Base-by-base conservation (phyloP, 2,329 filamentous ascomycete species). In the Rutstroemia sp. region DNA sequence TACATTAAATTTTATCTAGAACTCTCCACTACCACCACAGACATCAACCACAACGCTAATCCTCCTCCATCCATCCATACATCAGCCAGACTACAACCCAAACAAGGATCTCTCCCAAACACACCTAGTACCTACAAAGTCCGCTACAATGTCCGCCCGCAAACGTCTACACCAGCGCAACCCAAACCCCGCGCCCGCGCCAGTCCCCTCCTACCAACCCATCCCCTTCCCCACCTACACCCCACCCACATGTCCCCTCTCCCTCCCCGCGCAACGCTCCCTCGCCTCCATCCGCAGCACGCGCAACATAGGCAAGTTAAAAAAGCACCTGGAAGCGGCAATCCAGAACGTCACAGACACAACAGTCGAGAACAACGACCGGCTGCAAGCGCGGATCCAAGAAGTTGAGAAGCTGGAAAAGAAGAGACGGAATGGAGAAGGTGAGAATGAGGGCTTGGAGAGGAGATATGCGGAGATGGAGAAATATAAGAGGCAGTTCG, bases 311-410 rank as follows among this genome's bases (percentile, higher is more conserved):
- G 63, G 67, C 1, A 71, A 73, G 17, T 69, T 84, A 1, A 75
- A 76, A 42, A 71, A 72, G 1, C 75, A 81, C 45, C 68, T 82
- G 23, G 68, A 71, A 21, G 66, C 73, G 27, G 78, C 79, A 0
- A 71, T 72, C 1, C 65, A 71, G 1, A 69, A 71, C n/a, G 67
- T 87, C 5, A 76, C 73, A 2, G 69, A 73, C 5, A 71, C 73
- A 2, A 80, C 78, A 0, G 77, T 72, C 2, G 74, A 76, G n/a
- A 73, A 81, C 39, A 83, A 84, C 56, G 82, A 85, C 57, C 74
- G 74, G 12, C 64, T 82, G 3, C 63, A 60, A 34, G 58, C 57
- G n/a, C 65, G 65, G 2, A 64, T 68, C 16, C 54, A 63, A 1
- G 54, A 51, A 2, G 58, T 67, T 4, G 49, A 61, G 19, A 61